phyloP scores from a whole-genome alignment of 2,329 filamentous ascomycete genomes.

The Mycosphaerelloides madeirae region DNA sequence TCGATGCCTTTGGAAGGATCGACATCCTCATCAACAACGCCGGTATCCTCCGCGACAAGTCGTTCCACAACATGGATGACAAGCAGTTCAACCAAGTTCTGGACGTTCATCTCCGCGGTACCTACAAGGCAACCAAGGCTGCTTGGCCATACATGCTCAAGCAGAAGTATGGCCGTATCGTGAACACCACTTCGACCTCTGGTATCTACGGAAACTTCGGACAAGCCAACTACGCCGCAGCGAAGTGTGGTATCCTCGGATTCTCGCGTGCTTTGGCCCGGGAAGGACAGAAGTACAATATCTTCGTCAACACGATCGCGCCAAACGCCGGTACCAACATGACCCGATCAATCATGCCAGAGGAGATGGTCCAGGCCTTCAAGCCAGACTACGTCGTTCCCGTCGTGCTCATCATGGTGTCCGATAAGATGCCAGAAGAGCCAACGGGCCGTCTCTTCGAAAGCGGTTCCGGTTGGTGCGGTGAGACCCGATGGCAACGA shows the following conservation, averaged over 20 bases:
- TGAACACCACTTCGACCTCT: constrained; percentile 95
- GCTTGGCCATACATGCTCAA: constrained; percentile 97
- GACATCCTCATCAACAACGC: constrained; percentile 98
- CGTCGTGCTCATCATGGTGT: constrained; percentile 78
- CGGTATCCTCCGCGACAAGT: constrained; percentile 95
- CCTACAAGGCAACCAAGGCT: constrained; percentile 94
- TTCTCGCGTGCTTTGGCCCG: constrained; percentile 89
- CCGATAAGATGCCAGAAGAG: constrained; percentile 73
- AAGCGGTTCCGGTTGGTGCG: constrained; percentile 90
- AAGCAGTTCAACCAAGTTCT: constrained; percentile 87
- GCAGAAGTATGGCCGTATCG: constrained; percentile 94
- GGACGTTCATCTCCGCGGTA: constrained; percentile 87
- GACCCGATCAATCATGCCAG: constrained; percentile 89
- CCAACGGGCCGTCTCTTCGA: constrained; percentile 88
- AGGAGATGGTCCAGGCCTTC: constrained; percentile 97
- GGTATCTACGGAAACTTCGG: constrained; percentile 99
- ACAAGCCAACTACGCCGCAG: constrained; percentile 91
- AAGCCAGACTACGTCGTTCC: constrained; percentile 98
- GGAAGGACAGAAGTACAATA: constrained; percentile 96
- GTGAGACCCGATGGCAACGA: constrained; percentile 90
- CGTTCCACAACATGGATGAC: constrained; percentile 96
- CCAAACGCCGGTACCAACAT: constrained; percentile 95
- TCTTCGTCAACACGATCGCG: constrained; percentile 95
- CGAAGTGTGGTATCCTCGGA: constrained; percentile 72
- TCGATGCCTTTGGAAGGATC: constrained; percentile 87